Percentiles rank a stretch among this genome's conserved stretches.
These are phyloP conservation scores for Metschnikowia koreensis DNA, from an alignment of 805 yeast species.

Conservation along the genomic window DNA sequence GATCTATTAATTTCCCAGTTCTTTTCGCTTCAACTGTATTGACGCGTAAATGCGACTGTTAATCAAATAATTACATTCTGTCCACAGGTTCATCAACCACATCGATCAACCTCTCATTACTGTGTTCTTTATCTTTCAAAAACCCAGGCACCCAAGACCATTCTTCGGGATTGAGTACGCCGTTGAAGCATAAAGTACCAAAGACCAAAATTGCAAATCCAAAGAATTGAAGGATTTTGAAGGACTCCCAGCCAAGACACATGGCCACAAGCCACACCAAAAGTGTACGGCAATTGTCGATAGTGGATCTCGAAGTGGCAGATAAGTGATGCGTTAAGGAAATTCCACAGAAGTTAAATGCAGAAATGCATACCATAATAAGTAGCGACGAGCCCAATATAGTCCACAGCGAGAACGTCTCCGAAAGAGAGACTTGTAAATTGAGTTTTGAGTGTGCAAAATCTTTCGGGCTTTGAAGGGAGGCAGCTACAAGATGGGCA, in stretches of 20 bases:
- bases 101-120: conserved; percentile 21
- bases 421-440: conserved; percentile 46
- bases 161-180: conserved; percentile 54
- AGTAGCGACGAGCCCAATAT: conserved; percentile 55
- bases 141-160: conserved; percentile 47
- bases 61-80: conserved; percentile 14
- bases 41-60: no score
- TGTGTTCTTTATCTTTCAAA: conserved; percentile 29
- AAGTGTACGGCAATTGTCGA: conserved; percentile 74
- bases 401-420: conserved; percentile 43
- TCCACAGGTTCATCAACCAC: conserved; percentile 34
- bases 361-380: conserved; percentile 70
- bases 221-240: conserved; percentile 55
- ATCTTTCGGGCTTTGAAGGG: conserved; percentile 25
- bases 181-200: conserved; percentile 75
- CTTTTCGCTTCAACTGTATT: no score
- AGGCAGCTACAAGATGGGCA: conserved; percentile 42
- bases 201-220: conserved; percentile 65
- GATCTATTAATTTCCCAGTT: no score
- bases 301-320: conserved; percentile 77
- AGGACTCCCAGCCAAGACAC: conserved; percentile 71
- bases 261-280: conserved; percentile 75
- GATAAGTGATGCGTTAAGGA: conserved; percentile 62
- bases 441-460: conserved; percentile 56
- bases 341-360: conserved; percentile 72